These are phyloP conservation scores for Arthrinium phaeospermum DNA, from an alignment of 2,329 filamentous ascomycete species.

Conservation along the genomic window DNA sequence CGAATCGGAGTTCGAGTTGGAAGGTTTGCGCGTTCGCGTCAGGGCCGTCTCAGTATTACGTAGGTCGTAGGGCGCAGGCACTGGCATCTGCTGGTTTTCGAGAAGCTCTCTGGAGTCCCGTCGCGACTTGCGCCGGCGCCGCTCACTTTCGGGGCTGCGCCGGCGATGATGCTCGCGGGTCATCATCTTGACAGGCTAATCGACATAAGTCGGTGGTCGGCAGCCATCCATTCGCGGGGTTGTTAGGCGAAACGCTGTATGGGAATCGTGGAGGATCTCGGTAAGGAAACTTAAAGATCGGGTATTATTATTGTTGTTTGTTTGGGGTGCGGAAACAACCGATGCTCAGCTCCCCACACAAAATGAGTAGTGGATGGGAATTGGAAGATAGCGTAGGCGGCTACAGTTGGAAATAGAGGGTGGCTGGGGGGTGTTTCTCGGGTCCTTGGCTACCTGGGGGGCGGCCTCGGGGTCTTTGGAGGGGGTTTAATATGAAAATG, in stretches of 20 bases:
- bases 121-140: conserved; percentile 55
- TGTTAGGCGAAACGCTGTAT: neutral
- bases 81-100: conserved; percentile 32
- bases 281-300: neutral
- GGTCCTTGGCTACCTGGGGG: neutral
- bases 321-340: conserved; percentile 15
- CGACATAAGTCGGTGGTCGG: neutral
- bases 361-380: conserved; percentile 17
- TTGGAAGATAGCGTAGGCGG: conserved; percentile 14
- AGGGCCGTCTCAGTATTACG: conserved; percentile 33
- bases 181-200: conserved; percentile 51
- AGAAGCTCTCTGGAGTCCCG: conserved; percentile 49
- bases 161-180: conserved; percentile 55
- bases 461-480: neutral
- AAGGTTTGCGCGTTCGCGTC: conserved; percentile 36
- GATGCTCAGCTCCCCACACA: conserved; percentile 15
- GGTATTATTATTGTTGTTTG: conserved; percentile 18
- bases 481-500: neutral
- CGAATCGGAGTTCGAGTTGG: conserved; percentile 37
- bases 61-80: conserved; percentile 31
- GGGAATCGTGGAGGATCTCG: neutral
- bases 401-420: conserved; percentile 12
- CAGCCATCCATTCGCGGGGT: conserved; percentile 19
- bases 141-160: conserved; percentile 61
- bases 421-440: neutral